A percentile compares a stretch with the other conserved stretches of the same genome.
Evolutionary conservation across 345 rosid genomes (phyloP).

Genomic region (Rhodamnia argentea): DNA sequence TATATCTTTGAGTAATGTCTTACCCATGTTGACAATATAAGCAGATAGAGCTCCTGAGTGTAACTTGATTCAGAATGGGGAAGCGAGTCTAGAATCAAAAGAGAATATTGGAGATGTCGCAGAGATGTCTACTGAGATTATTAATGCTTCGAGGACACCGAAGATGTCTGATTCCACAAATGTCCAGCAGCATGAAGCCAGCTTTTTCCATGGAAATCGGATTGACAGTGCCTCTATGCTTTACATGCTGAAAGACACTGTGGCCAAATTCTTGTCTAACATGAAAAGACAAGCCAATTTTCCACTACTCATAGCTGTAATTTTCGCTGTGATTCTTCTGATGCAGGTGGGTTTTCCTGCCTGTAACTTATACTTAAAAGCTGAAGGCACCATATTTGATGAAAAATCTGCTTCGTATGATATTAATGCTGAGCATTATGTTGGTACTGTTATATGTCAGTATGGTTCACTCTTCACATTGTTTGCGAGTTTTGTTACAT

Average conservation of each 20-base stretch:
- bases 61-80: slow-evolving; percentile 15
- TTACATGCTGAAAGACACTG: slow-evolving; percentile 21
- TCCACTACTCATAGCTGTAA: slow-evolving; percentile 43
- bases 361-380: background rate
- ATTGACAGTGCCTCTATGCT: slow-evolving; percentile 1
- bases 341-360: slow-evolving; percentile 60
- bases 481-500: background rate
- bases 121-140: slow-evolving; percentile 16
- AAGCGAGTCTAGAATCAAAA: slow-evolving; percentile 16
- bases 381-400: background rate
- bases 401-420: background rate
- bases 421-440: background rate
- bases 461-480: background rate
- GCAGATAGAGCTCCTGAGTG: slow-evolving; percentile 17
- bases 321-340: slow-evolving; percentile 62
- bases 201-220: slow-evolving; percentile 18
- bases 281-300: slow-evolving; percentile 42
- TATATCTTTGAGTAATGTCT: background rate
- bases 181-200: slow-evolving; percentile 5
- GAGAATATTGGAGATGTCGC: slow-evolving; percentile 15
- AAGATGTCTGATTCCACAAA: slow-evolving; percentile 13
- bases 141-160: slow-evolving; percentile 8
- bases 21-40: background rate
- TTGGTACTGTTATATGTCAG: background rate
- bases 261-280: slow-evolving; percentile 23